Conservation (phyloP, 495 filamentous ascomycete species). For the Aspergillus homomorphus region DNA sequence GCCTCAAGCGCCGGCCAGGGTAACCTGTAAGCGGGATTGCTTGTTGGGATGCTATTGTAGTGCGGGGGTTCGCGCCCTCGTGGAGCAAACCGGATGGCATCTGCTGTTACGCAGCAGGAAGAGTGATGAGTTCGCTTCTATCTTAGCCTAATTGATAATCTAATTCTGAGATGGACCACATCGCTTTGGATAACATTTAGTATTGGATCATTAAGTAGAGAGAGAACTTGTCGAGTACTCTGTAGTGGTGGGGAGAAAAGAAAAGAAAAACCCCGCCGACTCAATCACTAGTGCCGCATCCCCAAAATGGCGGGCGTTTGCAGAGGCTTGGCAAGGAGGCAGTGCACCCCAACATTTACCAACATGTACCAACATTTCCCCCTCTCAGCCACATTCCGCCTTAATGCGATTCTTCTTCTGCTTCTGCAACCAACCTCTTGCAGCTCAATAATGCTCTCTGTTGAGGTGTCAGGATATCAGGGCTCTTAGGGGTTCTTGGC, state of each 20-base stretch:
- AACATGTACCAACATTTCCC: too few relatives aligned
- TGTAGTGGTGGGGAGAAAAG: too few relatives aligned
- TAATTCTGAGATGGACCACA: background rate
- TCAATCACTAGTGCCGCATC: too few relatives aligned
- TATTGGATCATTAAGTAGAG: too few relatives aligned
- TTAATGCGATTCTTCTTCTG: too few relatives aligned
- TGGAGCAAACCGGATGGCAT: background rate
- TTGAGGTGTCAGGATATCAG: too few relatives aligned
- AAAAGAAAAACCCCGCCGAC: too few relatives aligned
- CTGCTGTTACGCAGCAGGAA: background rate
- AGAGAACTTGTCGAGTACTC: too few relatives aligned
- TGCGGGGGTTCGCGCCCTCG: background rate
- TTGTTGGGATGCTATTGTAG: background rate
- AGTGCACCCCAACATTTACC: background rate
- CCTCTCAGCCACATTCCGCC: background rate
- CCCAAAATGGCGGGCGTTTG: too few relatives aligned
- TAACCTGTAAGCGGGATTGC: constrained; percentile 1
- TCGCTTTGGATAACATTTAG: background rate
- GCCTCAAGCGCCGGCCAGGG: constrained; percentile 3
- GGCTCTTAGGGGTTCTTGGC: too few relatives aligned
- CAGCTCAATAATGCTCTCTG: too few relatives aligned
- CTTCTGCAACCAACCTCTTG: too few relatives aligned
- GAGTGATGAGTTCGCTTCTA: constrained; percentile 2
- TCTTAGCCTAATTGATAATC: constrained; percentile 5
- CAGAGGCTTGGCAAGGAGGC: constrained; percentile 1